A percentile compares a stretch with the other conserved stretches of the same genome.
Evolutionary conservation across 2,329 filamentous ascomycete species (phyloP).

Genomic region (Pyrenochaeta sp.): DNA sequence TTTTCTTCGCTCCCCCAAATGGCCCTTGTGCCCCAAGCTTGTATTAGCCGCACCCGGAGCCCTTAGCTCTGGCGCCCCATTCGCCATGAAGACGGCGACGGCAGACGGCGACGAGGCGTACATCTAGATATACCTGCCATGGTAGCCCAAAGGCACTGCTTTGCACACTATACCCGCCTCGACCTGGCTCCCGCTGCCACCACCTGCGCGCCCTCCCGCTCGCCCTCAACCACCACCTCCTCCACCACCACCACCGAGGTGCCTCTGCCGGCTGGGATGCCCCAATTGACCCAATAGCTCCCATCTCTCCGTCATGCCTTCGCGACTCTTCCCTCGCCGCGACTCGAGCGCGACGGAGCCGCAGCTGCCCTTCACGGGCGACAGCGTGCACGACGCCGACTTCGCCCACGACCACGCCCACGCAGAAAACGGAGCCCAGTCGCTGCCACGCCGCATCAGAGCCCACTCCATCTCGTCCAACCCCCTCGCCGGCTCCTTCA

Average conservation of each 20-base stretch:
- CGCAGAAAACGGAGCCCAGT: constrained; percentile 32
- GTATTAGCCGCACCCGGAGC: constrained; percentile 12
- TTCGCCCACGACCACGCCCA: constrained; percentile 29
- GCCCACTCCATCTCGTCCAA: constrained; percentile 31
- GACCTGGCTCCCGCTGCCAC: constrained; percentile 7
- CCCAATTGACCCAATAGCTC: not conserved
- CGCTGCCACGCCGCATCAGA: constrained; percentile 38
- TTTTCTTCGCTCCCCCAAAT: not conserved
- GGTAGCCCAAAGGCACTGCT: not conserved
- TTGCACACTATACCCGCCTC: constrained; percentile 1
- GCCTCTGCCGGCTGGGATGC: constrained; percentile 5
- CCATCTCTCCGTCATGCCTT: constrained; percentile 25
- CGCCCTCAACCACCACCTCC: no score
- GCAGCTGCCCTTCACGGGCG: constrained; percentile 44
- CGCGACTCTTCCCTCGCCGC: constrained; percentile 29
- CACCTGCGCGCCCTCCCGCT: not conserved
- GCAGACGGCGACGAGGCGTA: not conserved
- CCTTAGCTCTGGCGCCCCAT: constrained; percentile 4
- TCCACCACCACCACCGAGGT: constrained; percentile 1
- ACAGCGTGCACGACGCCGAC: constrained; percentile 39
- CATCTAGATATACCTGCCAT: no score
- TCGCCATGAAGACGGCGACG: constrained; percentile 1
- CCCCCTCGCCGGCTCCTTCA: constrained; percentile 40
- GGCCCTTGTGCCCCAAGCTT: constrained; percentile 8
- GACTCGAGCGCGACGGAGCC: constrained; percentile 28